phyloP scores from a whole-genome alignment of 2,329 filamentous ascomycete species.

The Fusarium newnesense region DNA sequence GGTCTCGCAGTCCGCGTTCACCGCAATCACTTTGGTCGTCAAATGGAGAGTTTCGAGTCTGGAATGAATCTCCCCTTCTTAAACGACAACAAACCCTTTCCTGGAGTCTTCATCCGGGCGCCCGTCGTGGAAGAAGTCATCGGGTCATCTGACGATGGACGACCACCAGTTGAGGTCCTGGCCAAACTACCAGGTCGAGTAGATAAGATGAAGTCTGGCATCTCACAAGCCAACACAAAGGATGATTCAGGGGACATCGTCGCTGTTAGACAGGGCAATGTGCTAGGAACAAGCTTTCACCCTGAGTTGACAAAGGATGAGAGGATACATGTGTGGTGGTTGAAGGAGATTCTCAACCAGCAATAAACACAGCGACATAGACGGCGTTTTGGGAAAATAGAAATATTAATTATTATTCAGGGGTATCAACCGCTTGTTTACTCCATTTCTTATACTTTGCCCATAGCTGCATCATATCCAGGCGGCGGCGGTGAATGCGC shows the following conservation, averaged over 20 bases:
- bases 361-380: conserved; percentile 17
- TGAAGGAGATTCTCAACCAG: conserved; percentile 68
- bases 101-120: conserved; percentile 91
- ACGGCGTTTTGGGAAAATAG: conserved; percentile 20
- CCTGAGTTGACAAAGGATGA: conserved; percentile 90
- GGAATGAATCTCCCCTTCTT: conserved; percentile 80
- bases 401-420: conserved; percentile 14
- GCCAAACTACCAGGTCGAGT: conserved; percentile 59
- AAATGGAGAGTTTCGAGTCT: conserved; percentile 90
- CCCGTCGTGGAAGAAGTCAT: conserved; percentile 90
- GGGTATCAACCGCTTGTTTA: conserved; percentile 12
- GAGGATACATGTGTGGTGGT: conserved; percentile 94
- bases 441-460: conserved; percentile 18
- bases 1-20: conserved; percentile 91
- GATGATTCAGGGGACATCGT: conserved; percentile 79
- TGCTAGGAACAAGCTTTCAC: conserved; percentile 95
- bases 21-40: conserved; percentile 93
- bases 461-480: conserved; percentile 31
- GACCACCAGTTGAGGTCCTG: conserved; percentile 59
- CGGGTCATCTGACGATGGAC: conserved; percentile 42
- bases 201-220: conserved; percentile 51
- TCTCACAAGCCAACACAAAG: conserved; percentile 51
- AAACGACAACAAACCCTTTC: conserved; percentile 61
- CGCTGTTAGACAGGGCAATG: conserved; percentile 88
- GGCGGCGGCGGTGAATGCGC: conserved; percentile 39